Percentiles rank a stretch among this genome's conserved stretches.
Conservation (phyloP, 139 green algal genomes). For the Trebouxia sp. region DNA sequence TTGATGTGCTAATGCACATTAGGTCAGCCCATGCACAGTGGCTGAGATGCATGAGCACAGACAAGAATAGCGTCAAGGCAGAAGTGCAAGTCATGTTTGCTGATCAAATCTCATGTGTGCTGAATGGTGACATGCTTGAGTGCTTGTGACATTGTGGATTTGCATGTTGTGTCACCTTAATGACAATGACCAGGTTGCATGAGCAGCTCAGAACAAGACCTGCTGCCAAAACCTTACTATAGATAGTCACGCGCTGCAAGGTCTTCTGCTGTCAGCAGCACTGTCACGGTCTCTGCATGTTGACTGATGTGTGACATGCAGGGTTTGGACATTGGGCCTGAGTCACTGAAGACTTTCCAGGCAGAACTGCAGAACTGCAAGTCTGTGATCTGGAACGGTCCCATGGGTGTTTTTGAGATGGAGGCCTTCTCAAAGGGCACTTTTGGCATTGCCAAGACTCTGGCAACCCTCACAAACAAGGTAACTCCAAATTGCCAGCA, state of each 20-base stretch:
- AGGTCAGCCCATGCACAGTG: no score
- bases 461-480: conserved; percentile 65
- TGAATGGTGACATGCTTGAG: no score
- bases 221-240: no score
- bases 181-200: no score
- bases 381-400: conserved; percentile 98
- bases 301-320: no score
- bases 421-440: conserved; percentile 92
- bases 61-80: conserved; percentile 94
- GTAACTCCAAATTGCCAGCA: background rate
- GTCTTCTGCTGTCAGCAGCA: background rate
- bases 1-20: no score
- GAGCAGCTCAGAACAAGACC: no score
- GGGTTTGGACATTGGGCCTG: conserved; percentile 96
- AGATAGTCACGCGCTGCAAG: no score
- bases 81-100: conserved; percentile 76
- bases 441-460: conserved; percentile 84
- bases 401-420: conserved; percentile 98
- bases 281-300: background rate
- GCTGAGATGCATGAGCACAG: conserved; percentile 93
- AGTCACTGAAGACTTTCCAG: conserved; percentile 87
- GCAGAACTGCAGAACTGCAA: conserved; percentile 86
- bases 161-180: no score
- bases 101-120: no score
- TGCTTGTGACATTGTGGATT: no score